Evolutionary conservation across 208 protist species (phyloP), one percentile per base, ranked within the genome.

Genomic region (Trypanosoma conorhini): DNA sequence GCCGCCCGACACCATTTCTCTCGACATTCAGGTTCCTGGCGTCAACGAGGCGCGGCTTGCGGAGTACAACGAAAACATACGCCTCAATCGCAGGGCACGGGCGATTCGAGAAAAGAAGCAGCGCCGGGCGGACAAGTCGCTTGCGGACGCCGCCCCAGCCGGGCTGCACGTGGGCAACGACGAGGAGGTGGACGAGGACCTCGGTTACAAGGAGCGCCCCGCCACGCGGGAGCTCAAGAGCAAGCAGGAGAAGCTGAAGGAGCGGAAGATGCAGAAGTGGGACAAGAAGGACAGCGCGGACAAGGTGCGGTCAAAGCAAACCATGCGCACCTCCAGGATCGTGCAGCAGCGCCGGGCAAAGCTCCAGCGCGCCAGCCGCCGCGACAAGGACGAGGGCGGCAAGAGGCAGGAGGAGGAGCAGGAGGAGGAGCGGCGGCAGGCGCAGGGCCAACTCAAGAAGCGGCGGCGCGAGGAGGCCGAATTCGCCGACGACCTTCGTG

Each of bases 1-100:
- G n/a, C 88, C 89, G 12, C 91, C 93, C 17, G 93, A 97, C 68
- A 96, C 88, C 26, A 96, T 97, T 58, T 96, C 91, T 9, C 88
- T 96, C 79, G 91, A 96, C 62, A 88, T 96, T 52, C 88, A 94
- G 70, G 74, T 96, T 38, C 79, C 88, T 5, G 87, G 87, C 35
- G 88, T 96, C 46, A 88, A 96, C 55, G 87, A 93, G 74, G 85
- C 74, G 52, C 80, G 87, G 0, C 81, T 96, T 38, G 81, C 79
- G 0, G 87, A 85, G 73, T 96, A 96, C 78, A 92, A 92, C 38
- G 87, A 94, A 67, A 92, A 89, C 62, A 73, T 96, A 3, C 88
- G 82, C 26, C 79, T 86, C 9, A 91, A 94, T 74, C 88, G 87
- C 50, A 89, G 82, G 74, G 91, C 91, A 0, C 76, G 71, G 13